Percentiles rank a stretch among this genome's conserved stretches.
These are phyloP conservation scores for Ananas comosus DNA, from an alignment of 176 grass and related monocot species.

Conservation along the genomic window DNA sequence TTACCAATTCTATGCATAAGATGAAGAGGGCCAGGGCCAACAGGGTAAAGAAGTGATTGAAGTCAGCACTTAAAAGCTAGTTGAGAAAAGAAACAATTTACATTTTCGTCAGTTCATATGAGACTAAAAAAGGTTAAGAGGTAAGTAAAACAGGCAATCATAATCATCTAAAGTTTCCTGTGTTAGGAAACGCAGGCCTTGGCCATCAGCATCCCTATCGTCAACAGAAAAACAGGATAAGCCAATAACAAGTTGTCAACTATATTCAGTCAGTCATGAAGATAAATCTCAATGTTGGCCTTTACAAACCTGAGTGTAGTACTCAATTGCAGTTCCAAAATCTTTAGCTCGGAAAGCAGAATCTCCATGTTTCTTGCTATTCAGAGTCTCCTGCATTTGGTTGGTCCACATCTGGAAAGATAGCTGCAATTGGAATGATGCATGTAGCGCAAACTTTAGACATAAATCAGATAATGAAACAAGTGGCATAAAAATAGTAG, in stretches of 20 bases:
- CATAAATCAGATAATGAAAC: background rate
- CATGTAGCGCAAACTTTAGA: background rate
- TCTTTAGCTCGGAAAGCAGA: constrained; percentile 55
- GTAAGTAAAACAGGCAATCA: too few species aligned
- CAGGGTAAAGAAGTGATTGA: background rate
- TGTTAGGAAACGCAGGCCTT: too few species aligned
- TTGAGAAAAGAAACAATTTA: too few species aligned
- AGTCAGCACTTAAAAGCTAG: background rate
- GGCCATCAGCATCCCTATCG: too few species aligned
- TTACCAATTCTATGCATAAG: background rate
- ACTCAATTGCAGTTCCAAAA: constrained; percentile 46
- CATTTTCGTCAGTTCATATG: too few species aligned
- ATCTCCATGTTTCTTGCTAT: constrained; percentile 55
- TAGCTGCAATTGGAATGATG: constrained; percentile 31
- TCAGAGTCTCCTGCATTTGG: constrained; percentile 58
- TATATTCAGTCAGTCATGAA: background rate
- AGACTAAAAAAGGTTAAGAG: too few species aligned
- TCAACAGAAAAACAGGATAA: background rate
- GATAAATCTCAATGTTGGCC: background rate
- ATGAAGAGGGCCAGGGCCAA: background rate
- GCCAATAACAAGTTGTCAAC: background rate
- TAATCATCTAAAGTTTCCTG: too few species aligned
- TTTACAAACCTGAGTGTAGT: constrained; percentile 47
- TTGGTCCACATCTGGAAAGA: constrained; percentile 74
- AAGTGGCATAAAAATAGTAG: background rate